Evolutionary conservation across 2,329 filamentous ascomycete genomes (phyloP), one percentile per base, ranked within the genome.

Genomic region (Epichloe brachyelytri): DNA sequence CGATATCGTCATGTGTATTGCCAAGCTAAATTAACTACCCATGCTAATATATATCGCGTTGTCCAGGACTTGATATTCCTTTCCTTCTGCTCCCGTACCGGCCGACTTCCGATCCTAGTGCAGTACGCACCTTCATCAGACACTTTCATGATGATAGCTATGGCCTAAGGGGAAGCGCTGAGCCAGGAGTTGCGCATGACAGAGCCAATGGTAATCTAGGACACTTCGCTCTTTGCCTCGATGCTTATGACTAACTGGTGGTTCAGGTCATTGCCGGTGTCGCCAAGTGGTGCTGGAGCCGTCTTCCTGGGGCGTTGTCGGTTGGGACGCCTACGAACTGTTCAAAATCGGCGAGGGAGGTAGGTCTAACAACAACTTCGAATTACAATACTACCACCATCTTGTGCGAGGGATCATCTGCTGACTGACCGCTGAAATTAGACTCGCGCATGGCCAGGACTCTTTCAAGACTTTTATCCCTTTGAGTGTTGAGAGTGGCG

Each of bases 201-300:
- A 26, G 91, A 96, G 68, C 89, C 91, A 53, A 88, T 95, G 85
- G 91, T 96, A 76, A 58, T 80, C 61, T 14, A 19, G n/a, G 36
- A 37, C 15, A n/a, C 20, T 19, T 14, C 4, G 3, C 4, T 33
- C 46, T 40, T 19, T 12, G 14, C n/a, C 17, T 7, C 3, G 6
- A 46, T 10, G 12, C n/a, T 46, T n/a, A 17, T 11, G 37, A 20
- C 50, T 52, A 19, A 52, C n/a, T n/a, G 11, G 19, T 37, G 10
- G 4, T 6, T 20, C 39, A 95, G 88, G 89, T 95, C 51, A 79
- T 98, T 50, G 90, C 89, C 57, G 93, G 90, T 60, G 89, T 96
- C 41, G 76, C 93, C 57, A 98, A 97, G 73, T 98, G 93, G 93
- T 97, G 91, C 68, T 98, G 93, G 93, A 90, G 88, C 65, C 82